Percentiles rank a stretch among this genome's conserved stretches.
These are phyloP conservation scores for Prunus armeniaca DNA, from an alignment of 306 rosid species.

Conservation along the genomic window DNA sequence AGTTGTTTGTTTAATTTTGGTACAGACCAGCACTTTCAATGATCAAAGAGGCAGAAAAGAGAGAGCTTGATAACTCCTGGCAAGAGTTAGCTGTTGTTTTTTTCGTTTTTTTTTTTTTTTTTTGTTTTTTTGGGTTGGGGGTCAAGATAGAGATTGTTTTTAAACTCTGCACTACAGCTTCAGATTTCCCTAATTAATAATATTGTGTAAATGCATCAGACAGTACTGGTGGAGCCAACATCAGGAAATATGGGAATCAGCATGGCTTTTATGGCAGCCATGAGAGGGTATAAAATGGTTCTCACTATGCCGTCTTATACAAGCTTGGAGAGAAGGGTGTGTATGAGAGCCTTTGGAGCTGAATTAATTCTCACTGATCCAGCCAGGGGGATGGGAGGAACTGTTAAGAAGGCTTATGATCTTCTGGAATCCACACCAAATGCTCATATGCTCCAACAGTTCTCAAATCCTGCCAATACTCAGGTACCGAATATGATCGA, in stretches of 20 bases:
- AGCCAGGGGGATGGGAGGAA: conserved; percentile 74
- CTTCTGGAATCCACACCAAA: conserved; percentile 76
- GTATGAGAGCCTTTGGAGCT: conserved; percentile 92
- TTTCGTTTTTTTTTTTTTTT: neutral
- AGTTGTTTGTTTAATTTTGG: neutral
- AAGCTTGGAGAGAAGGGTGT: conserved; percentile 72
- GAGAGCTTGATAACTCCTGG: conserved; percentile 52
- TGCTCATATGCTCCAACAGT: conserved; percentile 84
- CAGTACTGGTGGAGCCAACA: conserved; percentile 78
- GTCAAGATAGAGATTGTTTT: neutral
- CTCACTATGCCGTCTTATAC: conserved; percentile 82
- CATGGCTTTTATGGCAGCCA: conserved; percentile 77
- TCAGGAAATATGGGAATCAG: conserved; percentile 96
- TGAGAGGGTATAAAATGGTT: conserved; percentile 83
- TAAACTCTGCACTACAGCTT: neutral
- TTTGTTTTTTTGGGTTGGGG: no score
- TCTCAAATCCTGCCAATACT: conserved; percentile 83
- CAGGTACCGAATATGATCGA: conserved; percentile 26
- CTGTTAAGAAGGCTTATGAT: conserved; percentile 78
- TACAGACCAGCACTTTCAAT: conserved; percentile 53
- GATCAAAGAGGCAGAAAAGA: conserved; percentile 52
- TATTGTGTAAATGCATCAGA: conserved; percentile 35
- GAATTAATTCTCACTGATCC: conserved; percentile 86
- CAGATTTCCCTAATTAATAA: neutral
- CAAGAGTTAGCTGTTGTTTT: conserved; percentile 34